These are phyloP conservation scores for Elsinoe australis DNA, from an alignment of 2,329 filamentous ascomycete species.

Conservation along the genomic window DNA sequence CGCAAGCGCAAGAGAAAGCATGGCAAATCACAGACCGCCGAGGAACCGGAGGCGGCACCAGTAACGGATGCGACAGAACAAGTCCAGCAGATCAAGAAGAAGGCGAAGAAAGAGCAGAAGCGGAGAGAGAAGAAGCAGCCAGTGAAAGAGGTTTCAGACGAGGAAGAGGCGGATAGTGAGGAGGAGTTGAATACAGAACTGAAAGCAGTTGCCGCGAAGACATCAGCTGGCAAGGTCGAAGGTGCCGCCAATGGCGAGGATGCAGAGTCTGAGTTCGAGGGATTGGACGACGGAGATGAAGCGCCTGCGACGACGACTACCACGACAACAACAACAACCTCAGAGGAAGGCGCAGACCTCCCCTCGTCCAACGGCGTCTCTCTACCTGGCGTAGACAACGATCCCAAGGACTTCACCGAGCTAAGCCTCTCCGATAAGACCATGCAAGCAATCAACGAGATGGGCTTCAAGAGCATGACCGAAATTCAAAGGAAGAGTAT, in stretches of 20 bases:
- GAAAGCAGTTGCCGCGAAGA: constrained; percentile 26
- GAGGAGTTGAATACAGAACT: constrained; percentile 30
- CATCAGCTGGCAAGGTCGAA: constrained; percentile 26
- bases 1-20: constrained; percentile 46
- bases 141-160: constrained; percentile 23
- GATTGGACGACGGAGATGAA: constrained; percentile 29
- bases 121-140: constrained; percentile 23
- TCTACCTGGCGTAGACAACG: constrained; percentile 51
- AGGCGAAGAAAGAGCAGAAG: constrained; percentile 34
- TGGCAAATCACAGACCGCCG: constrained; percentile 27
- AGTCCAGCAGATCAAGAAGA: constrained; percentile 34
- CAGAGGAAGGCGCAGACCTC: constrained; percentile 41
- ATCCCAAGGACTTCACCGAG: constrained; percentile 67
- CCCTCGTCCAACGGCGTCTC: constrained; percentile 50
- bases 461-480: constrained; percentile 94
- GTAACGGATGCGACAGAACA: constrained; percentile 15
- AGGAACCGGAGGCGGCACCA: constrained; percentile 1
- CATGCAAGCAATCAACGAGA: constrained; percentile 76
- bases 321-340: constrained; percentile 26
- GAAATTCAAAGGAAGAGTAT: constrained; percentile 86
- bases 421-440: constrained; percentile 82
- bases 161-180: constrained; percentile 29
- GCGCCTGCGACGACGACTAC: no score
- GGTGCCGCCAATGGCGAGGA: constrained; percentile 31
- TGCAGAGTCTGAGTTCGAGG: constrained; percentile 28